Conservation (phyloP, 2,329 filamentous ascomycete species). For the Didymellaceae sp. region DNA sequence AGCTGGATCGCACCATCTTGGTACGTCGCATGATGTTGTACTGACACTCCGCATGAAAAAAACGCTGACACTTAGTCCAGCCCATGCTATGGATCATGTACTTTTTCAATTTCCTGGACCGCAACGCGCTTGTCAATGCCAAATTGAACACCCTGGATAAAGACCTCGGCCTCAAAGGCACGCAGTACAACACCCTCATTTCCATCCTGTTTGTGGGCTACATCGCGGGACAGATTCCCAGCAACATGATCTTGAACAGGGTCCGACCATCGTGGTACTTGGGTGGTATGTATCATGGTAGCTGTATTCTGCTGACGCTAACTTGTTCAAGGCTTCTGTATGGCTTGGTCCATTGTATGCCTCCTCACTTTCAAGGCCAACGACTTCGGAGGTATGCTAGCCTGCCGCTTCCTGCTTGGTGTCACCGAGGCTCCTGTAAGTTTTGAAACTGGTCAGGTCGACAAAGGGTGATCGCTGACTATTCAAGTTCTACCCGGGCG, state of each 20-base stretch:
- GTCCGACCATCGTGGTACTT: conserved; percentile 33
- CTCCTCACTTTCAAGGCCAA: conserved; percentile 40
- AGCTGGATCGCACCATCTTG: conserved; percentile 42
- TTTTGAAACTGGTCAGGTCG: not conserved
- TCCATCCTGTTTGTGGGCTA: conserved; percentile 58
- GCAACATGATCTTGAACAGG: conserved; percentile 52
- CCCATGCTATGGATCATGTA: conserved; percentile 54
- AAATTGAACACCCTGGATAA: conserved; percentile 66
- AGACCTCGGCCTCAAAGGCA: conserved; percentile 51
- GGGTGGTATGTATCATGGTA: conserved; percentile 3
- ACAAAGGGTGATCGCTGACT: not conserved
- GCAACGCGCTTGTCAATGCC: conserved; percentile 72
- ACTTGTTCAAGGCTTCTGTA: conserved; percentile 30
- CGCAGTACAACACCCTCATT: conserved; percentile 17
- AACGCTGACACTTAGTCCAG: conserved; percentile 19
- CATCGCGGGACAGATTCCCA: conserved; percentile 47
- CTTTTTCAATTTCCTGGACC: conserved; percentile 54
- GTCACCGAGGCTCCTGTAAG: conserved; percentile 29
- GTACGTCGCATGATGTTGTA: conserved; percentile 11
- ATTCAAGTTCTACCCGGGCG: conserved; percentile 63
- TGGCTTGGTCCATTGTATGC: conserved; percentile 47
- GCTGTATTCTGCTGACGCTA: not conserved
- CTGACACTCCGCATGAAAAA: not conserved
- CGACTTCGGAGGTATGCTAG: conserved; percentile 42
- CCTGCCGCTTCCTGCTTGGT: conserved; percentile 39